phyloP scores from a whole-genome alignment of 352 stramenopile genomes.

The Phytophthora ohioensis region DNA sequence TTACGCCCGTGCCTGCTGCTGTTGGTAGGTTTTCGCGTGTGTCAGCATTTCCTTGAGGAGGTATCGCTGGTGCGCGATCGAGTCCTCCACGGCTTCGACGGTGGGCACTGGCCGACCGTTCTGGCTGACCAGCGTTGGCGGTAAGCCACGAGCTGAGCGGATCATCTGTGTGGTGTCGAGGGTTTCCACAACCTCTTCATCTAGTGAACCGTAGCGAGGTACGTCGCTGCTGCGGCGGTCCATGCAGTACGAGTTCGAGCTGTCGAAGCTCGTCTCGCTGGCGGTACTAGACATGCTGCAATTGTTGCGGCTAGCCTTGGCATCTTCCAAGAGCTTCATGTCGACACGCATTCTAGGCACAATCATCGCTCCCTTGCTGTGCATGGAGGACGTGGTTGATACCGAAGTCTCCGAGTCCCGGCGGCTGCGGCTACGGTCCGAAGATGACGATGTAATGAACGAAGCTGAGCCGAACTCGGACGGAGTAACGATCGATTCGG shows the following conservation, averaged over 20 bases:
- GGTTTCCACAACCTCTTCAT: slow-evolving; percentile 53
- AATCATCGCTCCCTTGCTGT: slow-evolving; percentile 18
- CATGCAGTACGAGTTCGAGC: slow-evolving; percentile 42
- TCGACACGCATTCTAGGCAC: slow-evolving; percentile 41
- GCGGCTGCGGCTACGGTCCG: slow-evolving; percentile 29
- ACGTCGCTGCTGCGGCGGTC: slow-evolving; percentile 41
- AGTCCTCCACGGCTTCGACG: slow-evolving; percentile 61
- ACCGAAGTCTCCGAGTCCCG: slow-evolving; percentile 37
- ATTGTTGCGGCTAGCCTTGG: slow-evolving; percentile 33
- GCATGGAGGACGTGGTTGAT: slow-evolving; percentile 41
- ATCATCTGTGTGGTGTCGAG: slow-evolving; percentile 53
- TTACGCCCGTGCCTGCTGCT: slow-evolving; percentile 36
- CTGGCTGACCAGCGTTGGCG: slow-evolving; percentile 17
- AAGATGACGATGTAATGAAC: slow-evolving; percentile 44
- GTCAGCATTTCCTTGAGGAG: slow-evolving; percentile 74
- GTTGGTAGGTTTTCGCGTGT: slow-evolving; percentile 55
- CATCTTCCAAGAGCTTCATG: slow-evolving; percentile 55
- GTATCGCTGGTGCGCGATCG: slow-evolving; percentile 70
- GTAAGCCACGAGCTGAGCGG: slow-evolving; percentile 23
- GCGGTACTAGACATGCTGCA: slow-evolving; percentile 51
- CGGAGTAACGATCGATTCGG: slow-evolving; percentile 35
- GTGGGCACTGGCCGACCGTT: slow-evolving; percentile 26
- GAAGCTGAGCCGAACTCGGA: slow-evolving; percentile 42
- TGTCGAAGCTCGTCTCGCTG: slow-evolving; percentile 58
- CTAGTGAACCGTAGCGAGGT: slow-evolving; percentile 37